Evolutionary conservation across 371 early-diverging fungal species (phyloP).

Genomic region (Vairimorpha ceranae): DNA sequence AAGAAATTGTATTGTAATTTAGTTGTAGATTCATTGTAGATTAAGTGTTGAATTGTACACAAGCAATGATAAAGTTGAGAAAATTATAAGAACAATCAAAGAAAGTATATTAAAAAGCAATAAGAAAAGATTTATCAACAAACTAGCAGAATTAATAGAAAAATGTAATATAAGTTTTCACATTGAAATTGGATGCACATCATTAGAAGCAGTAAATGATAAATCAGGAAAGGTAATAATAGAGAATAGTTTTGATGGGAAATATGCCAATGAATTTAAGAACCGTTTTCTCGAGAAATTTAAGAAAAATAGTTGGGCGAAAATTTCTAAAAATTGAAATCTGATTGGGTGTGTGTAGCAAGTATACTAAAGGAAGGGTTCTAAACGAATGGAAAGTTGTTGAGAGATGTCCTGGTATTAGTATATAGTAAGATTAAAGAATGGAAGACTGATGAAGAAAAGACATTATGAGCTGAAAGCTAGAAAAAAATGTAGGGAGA

Average conservation of each 20-base stretch:
- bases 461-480: conserved; percentile 29
- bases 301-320: background rate
- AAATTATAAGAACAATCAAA: no score
- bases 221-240: conserved; percentile 6
- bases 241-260: conserved; percentile 11
- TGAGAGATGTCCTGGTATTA: background rate
- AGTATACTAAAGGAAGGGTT: conserved; percentile 18
- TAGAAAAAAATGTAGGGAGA: background rate
- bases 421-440: conserved; percentile 1
- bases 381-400: background rate
- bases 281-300: background rate
- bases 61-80: no score
- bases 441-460: conserved; percentile 13
- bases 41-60: no score
- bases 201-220: conserved; percentile 18
- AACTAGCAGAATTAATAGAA: background rate
- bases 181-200: conserved; percentile 1
- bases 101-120: no score
- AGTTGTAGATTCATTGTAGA: no score
- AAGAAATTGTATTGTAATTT: no score
- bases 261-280: conserved; percentile 20
- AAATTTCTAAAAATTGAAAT: conserved; percentile 10
- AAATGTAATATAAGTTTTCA: conserved; percentile 6
- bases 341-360: background rate
- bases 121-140: background rate